Base-by-base conservation (phyloP, 139 green algal genomes). In the Bryopsis sp. region DNA sequence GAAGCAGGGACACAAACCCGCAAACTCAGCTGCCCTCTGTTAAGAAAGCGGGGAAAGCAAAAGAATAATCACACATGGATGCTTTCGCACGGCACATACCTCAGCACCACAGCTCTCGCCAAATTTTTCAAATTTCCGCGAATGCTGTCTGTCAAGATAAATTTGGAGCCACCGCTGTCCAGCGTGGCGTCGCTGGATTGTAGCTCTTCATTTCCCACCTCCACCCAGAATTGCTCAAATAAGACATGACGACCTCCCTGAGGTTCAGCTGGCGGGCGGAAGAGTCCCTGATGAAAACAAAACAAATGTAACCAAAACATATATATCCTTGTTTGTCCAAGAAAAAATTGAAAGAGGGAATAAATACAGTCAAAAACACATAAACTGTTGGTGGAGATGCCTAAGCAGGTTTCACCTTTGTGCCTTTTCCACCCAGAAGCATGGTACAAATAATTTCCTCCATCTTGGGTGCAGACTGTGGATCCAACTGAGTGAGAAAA, bases 151-250 rank as follows among this genome's bases (percentile, higher is more conserved):
- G 94, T 99, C 15, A 88, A 69, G 39, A 99, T 86, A 80, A 97
- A 99, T 11, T 64, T 62, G 47, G 78, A 68, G 7, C 77, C 79
- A 1, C 35, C 34, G 36, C 78, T 78, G 69, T 90, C 85, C 39
- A 67, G 74, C 61, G 87, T 72, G 2, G 64, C 63, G 33, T 70
- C 76, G 0, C 48, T 59, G 0, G 63, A 71, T 24, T 85, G 82
- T 66, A 88, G 69, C 8, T 79, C 66, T 28, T 79, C 47, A 0
- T 78, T 73, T 0, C 89, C 89, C 0, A 63, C 64, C 78, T 95
- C 87, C 39, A 98, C 74, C 93, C 93, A 98, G 60, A 96, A 98
- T 6, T 93, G 75, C 77, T 97, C 90, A 66, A 98, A 94, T 29
- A 93, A 75, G 47, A 95, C 86, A 68, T 93, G 76, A 2, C 66